Base-by-base conservation (phyloP, 164 flowering plant genomes). In the Nelumbo lutea region DNA sequence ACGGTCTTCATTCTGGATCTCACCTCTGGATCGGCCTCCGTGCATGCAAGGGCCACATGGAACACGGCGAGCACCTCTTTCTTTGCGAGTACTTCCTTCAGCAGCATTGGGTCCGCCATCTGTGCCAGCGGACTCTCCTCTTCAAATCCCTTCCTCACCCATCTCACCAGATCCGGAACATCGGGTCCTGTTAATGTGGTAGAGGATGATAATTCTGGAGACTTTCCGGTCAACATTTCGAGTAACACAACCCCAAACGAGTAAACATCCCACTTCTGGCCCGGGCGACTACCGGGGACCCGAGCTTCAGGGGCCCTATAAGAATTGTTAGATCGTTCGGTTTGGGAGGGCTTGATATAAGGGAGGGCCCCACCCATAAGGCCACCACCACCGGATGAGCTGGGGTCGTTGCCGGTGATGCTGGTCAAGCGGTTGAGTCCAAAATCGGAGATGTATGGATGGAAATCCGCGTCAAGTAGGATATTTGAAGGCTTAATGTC, bases 231-330 rank as follows among this genome's bases (percentile, higher is more conserved):
- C 4, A 95, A 75, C 72, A 92, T 13, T 65, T 92, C 97, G 0
- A 95, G 83, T 72, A 92, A 51, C 1, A 95, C 89, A 6, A 95
- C 86, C 1, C 98, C 98, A 64, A 90, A 95, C 1, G 98, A 87
- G 78, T 87, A 95, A 3, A 88, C 88, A 69, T 95, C 98, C 94
- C 97, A 89, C 69, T 89, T 95, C 64, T 95, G 97, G 1, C 87
- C 77, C 2, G 94, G 91, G 11, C 79, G 74, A 68, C 64, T 74
- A 9, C 82, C 84, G 0, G 87, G 73, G 39, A 78, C 61, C 6
- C 86, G 83, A 9, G 92, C 96, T 76, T 95, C 97, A 0, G 98
- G 98, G 1, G 98, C 92, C 3, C 78, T 72, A 70, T 92, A 27
- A 27, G 27, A 92, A 64, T 79, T 79, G 80, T 78, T 82, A 61